phyloP scores from a whole-genome alignment of 306 rosid species.

The Vigna hirtella region DNA sequence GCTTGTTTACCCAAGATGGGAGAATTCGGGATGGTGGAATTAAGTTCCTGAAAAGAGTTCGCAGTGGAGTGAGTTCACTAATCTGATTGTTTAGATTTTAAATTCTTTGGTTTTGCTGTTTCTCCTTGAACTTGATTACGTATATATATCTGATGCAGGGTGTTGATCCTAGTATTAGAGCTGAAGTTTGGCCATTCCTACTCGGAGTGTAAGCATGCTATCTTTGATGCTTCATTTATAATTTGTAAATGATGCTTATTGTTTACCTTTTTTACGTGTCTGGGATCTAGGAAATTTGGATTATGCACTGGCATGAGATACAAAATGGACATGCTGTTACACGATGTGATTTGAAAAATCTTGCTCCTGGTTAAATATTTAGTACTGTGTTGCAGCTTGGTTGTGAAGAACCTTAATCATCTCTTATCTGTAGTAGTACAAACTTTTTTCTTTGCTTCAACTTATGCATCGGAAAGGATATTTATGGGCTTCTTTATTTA shows the following conservation, averaged over 20 bases:
- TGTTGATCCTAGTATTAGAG: slow-evolving; percentile 87
- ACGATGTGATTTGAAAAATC: slow-evolving; percentile 21
- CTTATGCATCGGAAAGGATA: slow-evolving; percentile 6
- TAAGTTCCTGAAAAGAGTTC: slow-evolving; percentile 92
- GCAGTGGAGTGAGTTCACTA: slow-evolving; percentile 88
- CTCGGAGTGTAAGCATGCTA: slow-evolving; percentile 92
- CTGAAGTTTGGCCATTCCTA: slow-evolving; percentile 98
- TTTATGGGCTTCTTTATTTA: slow-evolving; percentile 29
- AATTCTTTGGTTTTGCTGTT: slow-evolving; percentile 24
- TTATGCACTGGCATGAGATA: neutral
- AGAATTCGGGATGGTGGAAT: slow-evolving; percentile 86
- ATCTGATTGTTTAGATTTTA: slow-evolving; percentile 23
- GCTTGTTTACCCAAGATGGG: slow-evolving; percentile 82
- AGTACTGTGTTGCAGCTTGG: slow-evolving; percentile 8
- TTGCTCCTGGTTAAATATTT: slow-evolving; percentile 19
- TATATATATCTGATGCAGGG: slow-evolving; percentile 67
- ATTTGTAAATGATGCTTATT: slow-evolving; percentile 11
- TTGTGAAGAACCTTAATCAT: slow-evolving; percentile 18
- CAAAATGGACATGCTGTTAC: neutral
- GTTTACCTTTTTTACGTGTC: slow-evolving; percentile 25
- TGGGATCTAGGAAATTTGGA: slow-evolving; percentile 32
- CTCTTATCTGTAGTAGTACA: slow-evolving; percentile 8
- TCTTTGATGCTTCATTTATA: slow-evolving; percentile 32
- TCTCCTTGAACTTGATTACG: slow-evolving; percentile 40
- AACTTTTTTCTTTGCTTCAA: slow-evolving; percentile 38